These are phyloP conservation scores for Solanum piurae DNA, from an alignment of 257 asterid genomes.

Conservation along the genomic window DNA sequence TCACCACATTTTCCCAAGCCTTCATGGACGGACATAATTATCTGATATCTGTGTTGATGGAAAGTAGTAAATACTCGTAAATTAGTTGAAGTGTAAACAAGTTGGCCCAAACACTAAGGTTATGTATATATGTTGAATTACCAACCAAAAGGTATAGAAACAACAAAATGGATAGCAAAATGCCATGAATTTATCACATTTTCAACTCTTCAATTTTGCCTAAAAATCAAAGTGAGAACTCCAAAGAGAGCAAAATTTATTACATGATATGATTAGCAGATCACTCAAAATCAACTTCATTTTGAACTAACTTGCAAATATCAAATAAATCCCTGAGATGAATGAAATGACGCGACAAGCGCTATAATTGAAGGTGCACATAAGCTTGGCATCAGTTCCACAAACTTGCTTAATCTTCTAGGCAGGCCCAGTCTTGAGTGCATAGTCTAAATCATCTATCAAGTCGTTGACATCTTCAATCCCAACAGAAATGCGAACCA, in stretches of 20 bases:
- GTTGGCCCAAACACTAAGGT: background rate
- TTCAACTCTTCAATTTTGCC: background rate
- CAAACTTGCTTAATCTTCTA: conserved; percentile 3
- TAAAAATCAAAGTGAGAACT: background rate
- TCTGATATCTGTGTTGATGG: background rate
- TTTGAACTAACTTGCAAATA: background rate
- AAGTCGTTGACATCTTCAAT: conserved; percentile 75
- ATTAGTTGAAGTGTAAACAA: background rate
- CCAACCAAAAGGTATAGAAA: background rate
- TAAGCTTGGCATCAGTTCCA: background rate
- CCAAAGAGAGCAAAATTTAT: background rate
- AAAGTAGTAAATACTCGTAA: background rate
- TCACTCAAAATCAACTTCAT: background rate
- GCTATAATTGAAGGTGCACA: background rate
- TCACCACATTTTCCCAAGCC: background rate
- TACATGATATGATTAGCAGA: background rate
- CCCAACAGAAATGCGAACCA: conserved; percentile 73
- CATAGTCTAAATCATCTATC: conserved; percentile 66
- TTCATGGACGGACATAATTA: background rate
- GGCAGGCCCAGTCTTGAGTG: conserved; percentile 51
- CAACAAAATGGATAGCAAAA: background rate
- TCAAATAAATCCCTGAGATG: background rate
- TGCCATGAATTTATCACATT: background rate
- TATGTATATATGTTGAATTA: background rate
- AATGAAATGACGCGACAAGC: background rate